Conservation (phyloP, 257 asterid genomes). For the Solanum chiquidenum region DNA sequence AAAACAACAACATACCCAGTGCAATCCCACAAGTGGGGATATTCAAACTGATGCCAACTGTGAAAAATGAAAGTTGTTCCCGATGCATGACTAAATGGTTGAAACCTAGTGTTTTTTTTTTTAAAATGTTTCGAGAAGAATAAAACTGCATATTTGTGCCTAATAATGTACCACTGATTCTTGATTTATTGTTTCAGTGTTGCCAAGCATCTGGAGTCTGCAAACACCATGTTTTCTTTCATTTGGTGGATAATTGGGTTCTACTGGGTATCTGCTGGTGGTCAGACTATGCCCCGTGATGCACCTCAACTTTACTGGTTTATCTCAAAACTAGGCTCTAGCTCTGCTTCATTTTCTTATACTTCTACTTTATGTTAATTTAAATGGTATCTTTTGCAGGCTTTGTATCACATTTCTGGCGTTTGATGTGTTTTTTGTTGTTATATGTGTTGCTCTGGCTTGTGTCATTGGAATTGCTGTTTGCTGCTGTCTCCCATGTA, state of each 20-base stretch:
- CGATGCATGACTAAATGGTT: background rate
- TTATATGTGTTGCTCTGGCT: conserved; percentile 91
- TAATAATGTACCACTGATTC: background rate
- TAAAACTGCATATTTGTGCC: background rate
- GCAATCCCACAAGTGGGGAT: background rate
- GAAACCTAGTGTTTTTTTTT: background rate
- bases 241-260: conserved; percentile 99
- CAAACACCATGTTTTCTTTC: conserved; percentile 94
- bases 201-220: conserved; percentile 83
- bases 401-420: conserved; percentile 93
- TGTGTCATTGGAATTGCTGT: conserved; percentile 89
- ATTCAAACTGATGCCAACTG: background rate
- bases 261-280: conserved; percentile 91
- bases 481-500: conserved; percentile 98
- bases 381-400: conserved; percentile 43
- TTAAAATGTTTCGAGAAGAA: background rate
- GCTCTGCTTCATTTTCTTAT: conserved; percentile 54
- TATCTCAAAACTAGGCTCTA: conserved; percentile 40
- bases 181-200: conserved; percentile 69
- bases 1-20: background rate
- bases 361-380: background rate
- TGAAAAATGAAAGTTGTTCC: background rate
- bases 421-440: conserved; percentile 92
- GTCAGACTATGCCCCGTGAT: conserved; percentile 49
- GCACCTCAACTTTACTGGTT: conserved; percentile 97